These are phyloP conservation scores for Stentor coeruleus DNA, from an alignment of 73 alveolate genomes.

Conservation along the genomic window DNA sequence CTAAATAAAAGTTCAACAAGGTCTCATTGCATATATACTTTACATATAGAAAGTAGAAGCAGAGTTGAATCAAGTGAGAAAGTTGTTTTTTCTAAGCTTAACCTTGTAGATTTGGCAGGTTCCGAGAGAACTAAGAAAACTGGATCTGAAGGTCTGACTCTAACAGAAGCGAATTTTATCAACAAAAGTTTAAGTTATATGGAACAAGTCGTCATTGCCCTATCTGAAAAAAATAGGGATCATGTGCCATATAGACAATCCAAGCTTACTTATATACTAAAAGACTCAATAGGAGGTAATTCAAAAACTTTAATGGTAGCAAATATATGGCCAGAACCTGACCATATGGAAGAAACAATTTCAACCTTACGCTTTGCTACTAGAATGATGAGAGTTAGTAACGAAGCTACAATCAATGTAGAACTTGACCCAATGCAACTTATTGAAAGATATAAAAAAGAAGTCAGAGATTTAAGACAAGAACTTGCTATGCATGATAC, in stretches of 20 bases:
- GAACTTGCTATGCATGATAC: constrained; percentile 12
- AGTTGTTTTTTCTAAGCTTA: constrained; percentile 74
- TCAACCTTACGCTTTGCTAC: background rate
- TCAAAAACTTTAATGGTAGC: constrained; percentile 93
- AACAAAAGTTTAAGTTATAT: constrained; percentile 93
- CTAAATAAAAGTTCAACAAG: constrained; percentile 90
- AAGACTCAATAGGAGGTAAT: constrained; percentile 88
- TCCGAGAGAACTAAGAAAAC: constrained; percentile 97
- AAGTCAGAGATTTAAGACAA: background rate
- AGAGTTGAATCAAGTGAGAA: constrained; percentile 76
- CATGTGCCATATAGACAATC: constrained; percentile 80
- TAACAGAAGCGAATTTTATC: constrained; percentile 94
- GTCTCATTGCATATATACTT: constrained; percentile 97
- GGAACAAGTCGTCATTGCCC: constrained; percentile 98
- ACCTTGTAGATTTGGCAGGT: constrained; percentile 99
- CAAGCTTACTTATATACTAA: constrained; percentile 63
- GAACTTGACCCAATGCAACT: background rate
- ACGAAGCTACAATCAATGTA: constrained; percentile 26
- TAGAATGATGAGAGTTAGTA: constrained; percentile 31
- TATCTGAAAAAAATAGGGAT: constrained; percentile 48
- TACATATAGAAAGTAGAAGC: constrained; percentile 87
- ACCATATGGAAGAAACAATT: constrained; percentile 60
- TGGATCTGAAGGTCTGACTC: constrained; percentile 82
- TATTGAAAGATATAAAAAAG: background rate
- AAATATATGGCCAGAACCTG: constrained; percentile 75